Evolutionary conservation across 192 early-diverging fungal species (phyloP).

Genomic region (Obelidium mucronatum): DNA sequence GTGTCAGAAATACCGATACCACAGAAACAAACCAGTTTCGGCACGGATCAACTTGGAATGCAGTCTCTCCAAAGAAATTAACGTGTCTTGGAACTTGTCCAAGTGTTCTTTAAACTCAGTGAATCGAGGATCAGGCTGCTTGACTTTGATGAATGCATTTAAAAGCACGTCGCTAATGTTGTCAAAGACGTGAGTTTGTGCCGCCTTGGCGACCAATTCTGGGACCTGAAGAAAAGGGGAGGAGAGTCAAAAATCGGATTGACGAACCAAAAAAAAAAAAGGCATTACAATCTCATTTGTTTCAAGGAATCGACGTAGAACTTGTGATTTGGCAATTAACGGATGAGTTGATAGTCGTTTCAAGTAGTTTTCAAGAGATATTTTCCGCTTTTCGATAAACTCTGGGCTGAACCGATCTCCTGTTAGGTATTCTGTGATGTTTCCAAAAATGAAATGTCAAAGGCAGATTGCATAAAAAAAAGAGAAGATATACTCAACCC

Average conservation of each 20-base stretch:
- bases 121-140: constrained; percentile 87
- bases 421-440: constrained; percentile 91
- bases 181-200: constrained; percentile 72
- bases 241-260: background rate
- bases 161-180: constrained; percentile 83
- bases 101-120: constrained; percentile 81
- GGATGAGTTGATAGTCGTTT: constrained; percentile 85
- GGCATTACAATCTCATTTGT: constrained; percentile 64
- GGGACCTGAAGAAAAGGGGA: constrained; percentile 28
- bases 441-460: background rate
- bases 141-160: constrained; percentile 90
- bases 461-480: no score
- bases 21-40: constrained; percentile 62
- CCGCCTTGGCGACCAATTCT: constrained; percentile 28
- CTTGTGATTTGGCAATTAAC: constrained; percentile 71
- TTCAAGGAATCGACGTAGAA: constrained; percentile 84
- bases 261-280: background rate
- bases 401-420: constrained; percentile 94
- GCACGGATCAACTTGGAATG: constrained; percentile 70
- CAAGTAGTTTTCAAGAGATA: constrained; percentile 84
- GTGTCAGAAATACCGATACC: no score
- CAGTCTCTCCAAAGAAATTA: constrained; percentile 85
- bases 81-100: constrained; percentile 86
- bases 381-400: constrained; percentile 84
- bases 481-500: no score